Percentiles rank a stretch among this genome's conserved stretches.
Evolutionary conservation across 495 filamentous ascomycete species (phyloP).

Genomic region (Cercophora newfieldiana): DNA sequence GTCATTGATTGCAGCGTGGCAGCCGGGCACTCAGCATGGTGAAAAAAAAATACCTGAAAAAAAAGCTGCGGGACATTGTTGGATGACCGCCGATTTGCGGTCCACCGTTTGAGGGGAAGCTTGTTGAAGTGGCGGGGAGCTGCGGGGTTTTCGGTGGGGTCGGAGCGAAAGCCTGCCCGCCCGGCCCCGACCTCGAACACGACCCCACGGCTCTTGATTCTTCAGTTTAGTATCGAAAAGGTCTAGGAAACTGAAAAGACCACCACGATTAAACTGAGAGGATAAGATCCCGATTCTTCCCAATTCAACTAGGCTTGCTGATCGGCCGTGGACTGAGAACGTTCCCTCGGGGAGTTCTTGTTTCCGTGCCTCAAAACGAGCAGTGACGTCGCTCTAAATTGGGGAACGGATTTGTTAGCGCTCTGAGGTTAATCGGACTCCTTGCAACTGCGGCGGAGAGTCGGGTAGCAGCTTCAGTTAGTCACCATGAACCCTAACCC

Average conservation of each 20-base stretch:
- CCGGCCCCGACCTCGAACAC: neutral
- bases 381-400: neutral
- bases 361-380: neutral
- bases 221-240: neutral
- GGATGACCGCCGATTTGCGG: neutral
- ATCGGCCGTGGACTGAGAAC: neutral
- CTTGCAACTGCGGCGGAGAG: neutral
- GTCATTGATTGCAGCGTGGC: conserved; percentile 6
- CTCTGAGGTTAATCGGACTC: neutral
- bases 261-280: too few relatives aligned
- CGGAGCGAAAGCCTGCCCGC: neutral
- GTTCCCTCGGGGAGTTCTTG: neutral
- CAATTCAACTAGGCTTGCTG: too few relatives aligned
- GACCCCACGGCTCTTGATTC: neutral
- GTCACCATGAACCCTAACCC: too few relatives aligned
- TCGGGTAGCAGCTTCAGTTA: too few relatives aligned
- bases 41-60: neutral
- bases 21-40: neutral
- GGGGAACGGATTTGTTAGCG: neutral
- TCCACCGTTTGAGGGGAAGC: neutral
- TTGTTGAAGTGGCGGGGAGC: neutral
- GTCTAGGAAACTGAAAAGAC: neutral
- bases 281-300: too few relatives aligned
- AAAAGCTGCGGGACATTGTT: neutral
- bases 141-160: neutral